Base-by-base conservation (phyloP, 1,284 basidiomycete genomes). In the Pseudomicrostroma phylloplanum region DNA sequence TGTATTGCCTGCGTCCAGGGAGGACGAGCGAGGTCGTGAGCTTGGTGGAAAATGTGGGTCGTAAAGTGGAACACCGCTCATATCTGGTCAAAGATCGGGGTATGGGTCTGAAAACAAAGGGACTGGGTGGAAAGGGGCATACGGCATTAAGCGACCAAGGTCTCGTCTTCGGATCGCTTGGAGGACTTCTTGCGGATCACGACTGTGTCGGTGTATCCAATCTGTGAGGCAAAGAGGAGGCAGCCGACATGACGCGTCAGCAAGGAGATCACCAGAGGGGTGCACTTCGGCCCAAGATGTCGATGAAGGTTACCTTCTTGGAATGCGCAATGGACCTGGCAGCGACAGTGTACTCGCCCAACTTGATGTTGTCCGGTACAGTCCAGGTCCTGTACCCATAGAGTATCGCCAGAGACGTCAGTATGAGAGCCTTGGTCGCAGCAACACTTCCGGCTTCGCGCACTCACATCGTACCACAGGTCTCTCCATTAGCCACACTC, bases 141-240 rank as follows among this genome's bases (percentile, higher is more conserved):
- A 9, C 30, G 3, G 30, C 30, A 36, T 36, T 9, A 36, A 36
- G 43, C 43, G 17, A 48, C 12, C 17, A 48, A 48, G 43, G 17
- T 48, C 43, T 17, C 43, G 6, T 48, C 15, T 13, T 48, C 21
- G 15, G 43, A 17, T 17, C 43, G 43, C 43, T 48, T 48, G 43
- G 43, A 48, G 21, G 43, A 48, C 21, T 21, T n/a, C 55, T 56
- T 56, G 26, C 23, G 17, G 13, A 70, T 57, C 2, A 66, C 62
- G 26, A 70, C 68, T 9, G 67, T 68, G 54, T 70, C 68, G 19
- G 68, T 70, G 59, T 70, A 70, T 0, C 68, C 68, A 0, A 36
- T 36, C 30, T 36, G 30, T 9, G 30, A 36, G 30, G 9, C 30
- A 9, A 36, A 36, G 30, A n/a, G n/a, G n/a, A n/a, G n/a, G n/a